Evolutionary conservation across 805 yeast species (phyloP), one percentile per base, ranked within the genome.

Genomic region (Candida andamanensis): DNA sequence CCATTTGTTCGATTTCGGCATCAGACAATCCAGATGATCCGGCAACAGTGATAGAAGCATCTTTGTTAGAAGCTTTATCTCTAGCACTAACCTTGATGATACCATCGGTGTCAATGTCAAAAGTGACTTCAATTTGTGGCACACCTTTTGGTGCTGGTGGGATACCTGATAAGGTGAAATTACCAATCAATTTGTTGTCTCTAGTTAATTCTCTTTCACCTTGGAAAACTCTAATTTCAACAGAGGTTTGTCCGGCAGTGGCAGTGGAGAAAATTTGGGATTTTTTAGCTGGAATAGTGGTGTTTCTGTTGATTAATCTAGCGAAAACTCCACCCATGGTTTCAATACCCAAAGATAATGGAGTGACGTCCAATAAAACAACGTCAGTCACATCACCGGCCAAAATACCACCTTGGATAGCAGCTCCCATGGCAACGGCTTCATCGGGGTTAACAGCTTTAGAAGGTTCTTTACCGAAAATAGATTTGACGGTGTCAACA

Each of bases 161-260:
- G 50, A 87, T 87, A 67, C 96, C 96, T 45, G 92, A 72, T 54
- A 87, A 76, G 42, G 95, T 87, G 71, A 87, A 87, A 84, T 89
- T 87, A 67, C 97, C 97, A 62, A 87, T 85, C 62, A 89, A 77
- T 74, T 89, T 87, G 85, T 87, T 87, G 76, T 87, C 97, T 72
- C 95, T 83, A 56, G 90, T 95, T 58, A 89, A 80, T 72, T 87
- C 96, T 76, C 97, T 85, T 77, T 87, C 97, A 75, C 97, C 97
- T 74, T 87, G 96, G 95, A 85, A 89, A 40, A 87, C 97, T 72
- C 96, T 82, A 70, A 87, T 87, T 74, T 86, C 95, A 50, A 86
- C 95, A 52, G 95, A 83, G 45, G 95, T 86, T 75, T 86, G 96
- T 61, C 95, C 95, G 51, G 90, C 83, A 46, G 95, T 87, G 44